Evolutionary conservation across 1,284 basidiomycete species (phyloP).

Genomic region (Dichomitus squalens): DNA sequence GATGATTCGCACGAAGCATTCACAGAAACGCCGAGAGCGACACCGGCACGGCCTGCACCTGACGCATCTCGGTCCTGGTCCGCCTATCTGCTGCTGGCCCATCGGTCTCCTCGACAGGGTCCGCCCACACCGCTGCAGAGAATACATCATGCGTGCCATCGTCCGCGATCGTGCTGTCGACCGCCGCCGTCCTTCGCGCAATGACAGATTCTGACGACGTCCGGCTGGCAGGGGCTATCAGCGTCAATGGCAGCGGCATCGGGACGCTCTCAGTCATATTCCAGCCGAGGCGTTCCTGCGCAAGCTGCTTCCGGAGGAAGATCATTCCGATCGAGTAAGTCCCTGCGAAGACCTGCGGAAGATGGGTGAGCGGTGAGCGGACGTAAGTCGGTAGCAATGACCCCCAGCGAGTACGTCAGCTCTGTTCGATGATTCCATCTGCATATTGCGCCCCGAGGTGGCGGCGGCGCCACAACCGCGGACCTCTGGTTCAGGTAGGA

Average conservation of each 20-base stretch:
- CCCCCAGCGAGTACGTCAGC: conserved; percentile 4
- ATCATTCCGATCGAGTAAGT: conserved; percentile 48
- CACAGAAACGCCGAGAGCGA: conserved; percentile 15
- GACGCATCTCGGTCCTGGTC: conserved; percentile 25
- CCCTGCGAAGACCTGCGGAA: conserved; percentile 42
- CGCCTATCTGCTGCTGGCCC: neutral
- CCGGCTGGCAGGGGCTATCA: neutral
- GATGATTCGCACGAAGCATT: neutral
- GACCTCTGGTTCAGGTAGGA: neutral
- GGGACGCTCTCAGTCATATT: conserved; percentile 15
- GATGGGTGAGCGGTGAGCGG: neutral
- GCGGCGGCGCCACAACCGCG: neutral
- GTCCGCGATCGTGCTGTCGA: conserved; percentile 9
- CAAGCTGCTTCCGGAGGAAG: conserved; percentile 50
- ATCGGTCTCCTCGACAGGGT: conserved; percentile 4
- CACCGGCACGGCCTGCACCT: conserved; percentile 21
- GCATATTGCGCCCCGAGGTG: neutral
- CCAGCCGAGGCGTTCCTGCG: conserved; percentile 43
- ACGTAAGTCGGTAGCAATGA: neutral
- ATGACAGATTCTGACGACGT: neutral
- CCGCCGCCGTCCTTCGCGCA: neutral
- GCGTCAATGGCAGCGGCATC: conserved; percentile 1
- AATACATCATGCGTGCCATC: conserved; percentile 26
- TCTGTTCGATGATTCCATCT: neutral
- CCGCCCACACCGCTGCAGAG: conserved; percentile 3